phyloP scores from a whole-genome alignment of 2,329 filamentous ascomycete genomes.

The Hypocrella siamensis region DNA sequence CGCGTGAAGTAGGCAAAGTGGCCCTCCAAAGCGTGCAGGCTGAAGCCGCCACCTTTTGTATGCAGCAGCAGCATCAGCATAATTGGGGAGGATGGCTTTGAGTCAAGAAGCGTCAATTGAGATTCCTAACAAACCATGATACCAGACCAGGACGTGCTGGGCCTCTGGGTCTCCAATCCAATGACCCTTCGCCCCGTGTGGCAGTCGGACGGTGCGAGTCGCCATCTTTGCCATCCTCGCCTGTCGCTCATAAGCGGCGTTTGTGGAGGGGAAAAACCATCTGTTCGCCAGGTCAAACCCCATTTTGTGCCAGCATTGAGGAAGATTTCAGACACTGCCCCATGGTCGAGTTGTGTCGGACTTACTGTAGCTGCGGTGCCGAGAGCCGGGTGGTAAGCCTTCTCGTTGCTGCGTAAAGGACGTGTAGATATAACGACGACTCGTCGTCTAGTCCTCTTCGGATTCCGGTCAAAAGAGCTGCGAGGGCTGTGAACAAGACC shows the following conservation, averaged over 20 bases:
- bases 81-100: too few relatives aligned
- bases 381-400: constrained; percentile 4
- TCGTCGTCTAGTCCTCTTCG: constrained; percentile 5
- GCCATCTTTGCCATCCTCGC: constrained; percentile 3
- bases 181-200: constrained; percentile 7
- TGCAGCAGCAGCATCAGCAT: neutral
- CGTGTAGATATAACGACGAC: constrained; percentile 6
- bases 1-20: constrained; percentile 7
- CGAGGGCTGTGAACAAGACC: constrained; percentile 2
- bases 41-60: constrained; percentile 10
- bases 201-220: constrained; percentile 7
- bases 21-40: constrained; percentile 7
- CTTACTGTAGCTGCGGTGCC: constrained; percentile 7
- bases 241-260: constrained; percentile 5
- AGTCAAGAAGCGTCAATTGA: neutral
- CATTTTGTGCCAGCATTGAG: too few relatives aligned
- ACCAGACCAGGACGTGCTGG: constrained; percentile 9
- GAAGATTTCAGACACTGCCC: too few relatives aligned
- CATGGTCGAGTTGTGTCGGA: too few relatives aligned
- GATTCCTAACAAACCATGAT: constrained; percentile 6
- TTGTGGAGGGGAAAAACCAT: constrained; percentile 5
- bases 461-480: constrained; percentile 2
- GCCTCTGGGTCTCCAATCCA: constrained; percentile 9
- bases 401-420: constrained; percentile 7
- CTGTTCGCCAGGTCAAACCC: too few relatives aligned